Evolutionary conservation across 1,139 yeast species (phyloP), one percentile per base, ranked within the genome.

Genomic region (Suhomyces yuchorum): DNA sequence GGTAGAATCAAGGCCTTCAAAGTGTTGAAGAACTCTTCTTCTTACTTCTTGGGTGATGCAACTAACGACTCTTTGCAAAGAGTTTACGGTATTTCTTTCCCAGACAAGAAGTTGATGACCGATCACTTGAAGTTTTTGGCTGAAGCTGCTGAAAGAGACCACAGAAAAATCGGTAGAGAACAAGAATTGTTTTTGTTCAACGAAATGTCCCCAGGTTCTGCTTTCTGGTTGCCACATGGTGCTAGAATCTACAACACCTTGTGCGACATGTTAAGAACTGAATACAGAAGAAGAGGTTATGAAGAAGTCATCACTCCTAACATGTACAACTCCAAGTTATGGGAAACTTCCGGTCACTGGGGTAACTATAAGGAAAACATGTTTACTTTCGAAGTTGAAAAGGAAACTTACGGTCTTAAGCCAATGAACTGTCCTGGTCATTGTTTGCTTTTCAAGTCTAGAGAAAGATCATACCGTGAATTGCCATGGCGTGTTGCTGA

Each of bases 351-450:
- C 19, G 99, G 99, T 57, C 99, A 93, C 70, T 93, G 98, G 98
- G 96, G 81, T 43, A 92, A 93, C 72, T 93, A 93, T 73, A 87
- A 90, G 67, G 97, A 93, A 66, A 90, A 93, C 67, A 93, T 93
- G 98, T 93, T 93, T 66, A 77, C 93, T n/a, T 88, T 91, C 61
- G 97, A 91, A 46, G 96, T 91, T 52, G 97, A 92, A 72, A 91
- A 90, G 78, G 97, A 91, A 66, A 68, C 73, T 2, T 89, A 77
- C 62, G 97, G 96, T 52, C 81, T 93, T 56, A 93, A 93, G 68
- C 98, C 99, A 58, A 93, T 93, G 99, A 93, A 93, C 75, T 92
- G 98, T 74, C 99, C 99, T 17, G 98, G 98, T 44, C 99, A 93
- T 70, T 92, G 98, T 77, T 68, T 93, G 55, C 79, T 93, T 65